Conservation (phyloP, 805 yeast genomes). For the Zygoascus bituminiphila region DNA sequence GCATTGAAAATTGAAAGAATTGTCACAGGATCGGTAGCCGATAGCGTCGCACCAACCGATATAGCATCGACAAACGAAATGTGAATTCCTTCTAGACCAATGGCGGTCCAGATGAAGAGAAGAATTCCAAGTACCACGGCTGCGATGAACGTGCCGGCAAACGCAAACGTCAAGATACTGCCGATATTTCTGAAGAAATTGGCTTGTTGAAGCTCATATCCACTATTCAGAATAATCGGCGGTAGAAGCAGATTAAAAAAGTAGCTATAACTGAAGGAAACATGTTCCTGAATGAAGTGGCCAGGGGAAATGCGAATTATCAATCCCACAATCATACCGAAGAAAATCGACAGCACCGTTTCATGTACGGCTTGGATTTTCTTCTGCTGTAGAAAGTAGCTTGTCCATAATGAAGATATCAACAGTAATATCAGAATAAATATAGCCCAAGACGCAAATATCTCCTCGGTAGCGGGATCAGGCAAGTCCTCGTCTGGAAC, state of each 20-base stretch:
- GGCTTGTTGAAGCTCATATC: slow-evolving; percentile 92
- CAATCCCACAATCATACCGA: slow-evolving; percentile 93
- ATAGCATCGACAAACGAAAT: slow-evolving; percentile 95
- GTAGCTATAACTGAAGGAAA: slow-evolving; percentile 87
- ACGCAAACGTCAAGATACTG: slow-evolving; percentile 85
- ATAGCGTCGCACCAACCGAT: slow-evolving; percentile 94
- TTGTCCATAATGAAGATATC: slow-evolving; percentile 89
- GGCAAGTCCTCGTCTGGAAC: slow-evolving; percentile 42
- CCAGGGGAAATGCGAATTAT: slow-evolving; percentile 90
- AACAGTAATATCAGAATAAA: slow-evolving; percentile 74
- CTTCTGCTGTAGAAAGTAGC: slow-evolving; percentile 84
- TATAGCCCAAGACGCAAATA: slow-evolving; percentile 95
- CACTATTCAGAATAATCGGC: slow-evolving; percentile 92
- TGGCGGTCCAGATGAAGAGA: slow-evolving; percentile 77
- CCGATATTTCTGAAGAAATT: slow-evolving; percentile 91
- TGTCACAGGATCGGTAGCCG: slow-evolving; percentile 98
- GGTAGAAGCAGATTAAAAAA: slow-evolving; percentile 92
- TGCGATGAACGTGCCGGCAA: slow-evolving; percentile 92
- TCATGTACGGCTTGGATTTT: slow-evolving; percentile 95
- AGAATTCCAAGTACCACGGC: slow-evolving; percentile 87
- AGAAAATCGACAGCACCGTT: slow-evolving; percentile 89
- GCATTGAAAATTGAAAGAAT: slow-evolving; percentile 93
- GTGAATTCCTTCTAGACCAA: slow-evolving; percentile 82
- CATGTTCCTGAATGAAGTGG: slow-evolving; percentile 93
- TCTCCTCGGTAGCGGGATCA: slow-evolving; percentile 88